A percentile compares a stretch with the other conserved stretches of the same genome.
These are phyloP conservation scores for Hortiboletus flavorubellus DNA, from an alignment of 768 basidiomycete genomes.

Conservation along the genomic window DNA sequence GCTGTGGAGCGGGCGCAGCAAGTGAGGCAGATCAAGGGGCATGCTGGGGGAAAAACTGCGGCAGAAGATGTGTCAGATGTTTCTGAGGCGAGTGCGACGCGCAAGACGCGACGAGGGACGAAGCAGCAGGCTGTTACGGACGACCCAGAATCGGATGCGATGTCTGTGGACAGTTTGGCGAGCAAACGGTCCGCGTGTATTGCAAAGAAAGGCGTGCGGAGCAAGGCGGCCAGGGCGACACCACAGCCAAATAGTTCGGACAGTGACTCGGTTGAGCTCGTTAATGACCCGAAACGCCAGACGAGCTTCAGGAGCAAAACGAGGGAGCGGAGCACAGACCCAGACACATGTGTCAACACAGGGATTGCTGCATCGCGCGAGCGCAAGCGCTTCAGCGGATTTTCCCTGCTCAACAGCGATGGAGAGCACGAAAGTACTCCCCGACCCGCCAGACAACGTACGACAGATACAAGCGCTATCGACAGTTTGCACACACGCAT, in stretches of 20 bases:
- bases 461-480: background rate
- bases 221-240: background rate
- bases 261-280: conserved; percentile 3
- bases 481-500: background rate
- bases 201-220: background rate
- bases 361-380: background rate
- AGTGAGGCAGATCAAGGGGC: conserved; percentile 4
- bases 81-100: conserved; percentile 7
- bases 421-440: conserved; percentile 24
- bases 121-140: background rate
- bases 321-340: background rate
- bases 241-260: background rate
- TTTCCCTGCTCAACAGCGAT: conserved; percentile 2
- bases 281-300: background rate
- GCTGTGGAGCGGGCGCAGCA: conserved; percentile 22
- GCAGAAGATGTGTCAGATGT: background rate
- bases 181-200: conserved; percentile 9
- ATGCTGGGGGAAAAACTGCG: background rate
- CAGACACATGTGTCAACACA: background rate
- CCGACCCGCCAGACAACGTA: conserved; percentile 15
- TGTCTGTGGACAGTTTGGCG: conserved; percentile 26
- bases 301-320: background rate
- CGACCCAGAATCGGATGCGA: conserved; percentile 26
- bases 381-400: background rate
- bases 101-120: background rate